Base-by-base conservation (phyloP, 2,329 filamentous ascomycete species). In the Epicoccum sorghinum region DNA sequence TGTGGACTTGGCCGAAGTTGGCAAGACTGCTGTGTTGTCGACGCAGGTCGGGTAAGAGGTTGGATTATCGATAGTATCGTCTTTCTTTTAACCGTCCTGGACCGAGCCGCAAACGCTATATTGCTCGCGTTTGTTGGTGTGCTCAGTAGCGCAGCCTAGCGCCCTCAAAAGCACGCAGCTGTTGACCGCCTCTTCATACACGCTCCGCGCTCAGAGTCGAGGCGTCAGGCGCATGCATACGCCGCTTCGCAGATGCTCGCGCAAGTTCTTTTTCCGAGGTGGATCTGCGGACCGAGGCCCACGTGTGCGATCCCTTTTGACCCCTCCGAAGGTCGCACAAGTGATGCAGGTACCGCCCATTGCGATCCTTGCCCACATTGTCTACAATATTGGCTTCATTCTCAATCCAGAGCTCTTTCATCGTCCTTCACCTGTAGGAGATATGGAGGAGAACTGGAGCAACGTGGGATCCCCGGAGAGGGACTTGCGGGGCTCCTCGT, bases 1-100 rank as follows among this genome's bases (percentile, higher is more conserved):
- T 14, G 35, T 32, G 22, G 14, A 29, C 27, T 55, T 50, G 36
- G 24, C 52, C 52, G 14, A 55, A 42, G 30, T 24, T 13, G 52
- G 52, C 30, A 55, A 50, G 52, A 46, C 41, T 45, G 40, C 40
- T 55, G 47, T 42, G 47, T 50, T 47, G 52, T 49, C 47, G 47
- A 41, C 39, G 52, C 47, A 47, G 43, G 32, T 47, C 33, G n/a
- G 43, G 38, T 42, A 50, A 43, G 29, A 38, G 40, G 44, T 46
- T 43, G 27, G 44, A 23, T 49, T 46, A 32, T 49, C 40, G 48
- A 53, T 38, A 45, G 12, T 36, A 35, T 40, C 29, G 38, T 39
- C 39, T 53, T 5, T 49, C 49, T 12, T 41, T 49, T 41, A 45
- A 37, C 46, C 41, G 41, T 46, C 45, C 52, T 49, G 52, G 52